Conservation (phyloP, 768 basidiomycete genomes). For the Rhodotorula kratochvilovae region DNA sequence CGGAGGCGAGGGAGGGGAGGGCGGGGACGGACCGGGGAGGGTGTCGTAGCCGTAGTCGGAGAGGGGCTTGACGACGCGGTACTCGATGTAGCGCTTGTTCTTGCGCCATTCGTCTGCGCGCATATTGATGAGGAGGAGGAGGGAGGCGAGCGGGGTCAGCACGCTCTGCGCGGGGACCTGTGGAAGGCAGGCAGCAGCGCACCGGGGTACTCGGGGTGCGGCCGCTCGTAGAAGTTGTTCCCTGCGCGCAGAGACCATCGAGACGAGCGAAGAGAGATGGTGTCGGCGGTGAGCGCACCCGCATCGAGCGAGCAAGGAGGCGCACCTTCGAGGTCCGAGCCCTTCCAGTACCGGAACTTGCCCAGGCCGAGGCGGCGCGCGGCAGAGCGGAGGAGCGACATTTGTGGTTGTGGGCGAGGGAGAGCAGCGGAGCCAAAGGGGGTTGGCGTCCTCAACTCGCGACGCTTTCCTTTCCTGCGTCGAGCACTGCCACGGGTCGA, state of each 20-base stretch:
- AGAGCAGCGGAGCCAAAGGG: too few relatives aligned
- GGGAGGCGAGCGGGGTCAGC: neutral
- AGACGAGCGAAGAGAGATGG: neutral
- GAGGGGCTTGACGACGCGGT: conserved; percentile 23
- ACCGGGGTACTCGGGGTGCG: conserved; percentile 24
- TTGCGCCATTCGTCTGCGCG: conserved; percentile 27
- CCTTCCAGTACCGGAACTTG: conserved; percentile 34
- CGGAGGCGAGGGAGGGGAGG: neutral
- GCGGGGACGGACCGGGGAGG: conserved; percentile 29
- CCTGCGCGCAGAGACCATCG: conserved; percentile 12
- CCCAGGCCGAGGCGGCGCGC: conserved; percentile 32
- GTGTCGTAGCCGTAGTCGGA: conserved; percentile 34
- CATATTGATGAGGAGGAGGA: neutral
- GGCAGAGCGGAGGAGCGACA: conserved; percentile 26
- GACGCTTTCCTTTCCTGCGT: too few relatives aligned
- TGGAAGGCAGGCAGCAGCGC: neutral
- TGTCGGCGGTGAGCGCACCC: neutral
- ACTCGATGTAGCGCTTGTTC: conserved; percentile 40
- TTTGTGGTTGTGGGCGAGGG: neutral
- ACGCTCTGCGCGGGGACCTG: neutral
- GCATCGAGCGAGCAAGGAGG: neutral
- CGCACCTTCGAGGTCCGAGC: conserved; percentile 33
- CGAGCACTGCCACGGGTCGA: too few relatives aligned
- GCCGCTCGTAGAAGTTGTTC: conserved; percentile 40
- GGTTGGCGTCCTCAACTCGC: neutral